These are phyloP conservation scores for Gossypium longicalyx DNA, from an alignment of 345 rosid species.

Conservation along the genomic window DNA sequence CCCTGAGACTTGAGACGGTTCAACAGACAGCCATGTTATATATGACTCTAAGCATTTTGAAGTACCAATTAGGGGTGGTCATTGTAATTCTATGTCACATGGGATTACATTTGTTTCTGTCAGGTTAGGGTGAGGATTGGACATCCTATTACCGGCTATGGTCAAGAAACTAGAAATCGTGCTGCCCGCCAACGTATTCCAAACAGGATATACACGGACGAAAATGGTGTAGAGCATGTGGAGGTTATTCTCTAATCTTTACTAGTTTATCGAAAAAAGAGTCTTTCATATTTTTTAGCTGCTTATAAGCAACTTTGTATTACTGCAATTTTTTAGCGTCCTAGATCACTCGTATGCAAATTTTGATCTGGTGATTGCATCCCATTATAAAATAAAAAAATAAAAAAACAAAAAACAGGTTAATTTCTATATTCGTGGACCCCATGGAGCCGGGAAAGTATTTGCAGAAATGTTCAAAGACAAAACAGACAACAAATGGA, in stretches of 20 bases:
- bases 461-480: constrained; percentile 88
- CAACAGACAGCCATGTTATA: not conserved
- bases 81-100: not conserved
- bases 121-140: constrained; percentile 97
- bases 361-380: not conserved
- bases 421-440: constrained; percentile 78
- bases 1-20: not conserved
- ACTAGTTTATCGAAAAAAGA: not conserved
- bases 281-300: not conserved
- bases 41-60: constrained; percentile 3
- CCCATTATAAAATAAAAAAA: not conserved
- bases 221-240: constrained; percentile 90
- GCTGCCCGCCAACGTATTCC: constrained; percentile 96
- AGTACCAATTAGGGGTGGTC: not conserved
- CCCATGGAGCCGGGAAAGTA: constrained; percentile 94
- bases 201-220: constrained; percentile 70
- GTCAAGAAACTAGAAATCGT: constrained; percentile 92
- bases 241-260: constrained; percentile 45
- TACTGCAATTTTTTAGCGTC: not conserved
- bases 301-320: not conserved
- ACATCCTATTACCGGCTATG: constrained; percentile 92
- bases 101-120: constrained; percentile 18
- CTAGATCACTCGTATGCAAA: not conserved
- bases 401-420: constrained; percentile 34
- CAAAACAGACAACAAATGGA: constrained; percentile 80